Base-by-base conservation (phyloP, 768 basidiomycete species). In the Leccinum truebloodii region DNA sequence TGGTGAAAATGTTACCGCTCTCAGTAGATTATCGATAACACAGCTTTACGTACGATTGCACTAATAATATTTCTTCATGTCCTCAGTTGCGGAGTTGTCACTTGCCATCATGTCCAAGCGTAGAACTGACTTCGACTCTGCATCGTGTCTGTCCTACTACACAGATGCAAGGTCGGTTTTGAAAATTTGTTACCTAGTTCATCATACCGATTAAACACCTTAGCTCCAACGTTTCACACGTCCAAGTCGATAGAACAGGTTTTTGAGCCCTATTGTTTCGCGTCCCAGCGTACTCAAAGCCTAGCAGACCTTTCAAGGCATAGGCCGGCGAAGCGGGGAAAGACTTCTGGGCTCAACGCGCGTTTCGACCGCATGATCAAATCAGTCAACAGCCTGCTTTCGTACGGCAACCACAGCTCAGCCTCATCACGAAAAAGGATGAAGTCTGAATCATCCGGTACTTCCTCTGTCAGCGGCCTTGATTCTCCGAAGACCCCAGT, bases 341-440 rank as follows among this genome's bases (percentile, higher is more conserved):
- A 76, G 65, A 75, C 73, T n/a, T 71, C 65, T 39, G 80, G 80
- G 8, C 72, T 86, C 53, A 90, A 90, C 64, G 69, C 79, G 35
- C 81, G 82, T 41, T 88, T 84, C 64, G 88, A 90, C 69, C 78
- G 78, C 49, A 90, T 91, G 89, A 73, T 90, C 32, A 78, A 83
- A 54, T 78, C 81, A 3, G 83, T 88, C 76, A 79, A 82, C 57
- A 63, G 74, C n/a, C 69, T 76, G 44, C 69, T 74, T 62, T 65
- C 73, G 57, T 49, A 59, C 54, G 48, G 61, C 55, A 66, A 50
- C 51, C 58, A 28, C 37, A 67, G 59, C 54, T 66, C 73, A 49
- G 63, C 56, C 50, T 30, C 20, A 46, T 65, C 63, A 55, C 76
- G 76, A 35, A 71, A 66, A 30, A 75, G 77, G 44, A 64, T 70